Percentiles rank a stretch among this genome's conserved stretches.
phyloP scores from a whole-genome alignment of 2,329 filamentous ascomycete species.

The Phaeosphaeriaceae sp. region DNA sequence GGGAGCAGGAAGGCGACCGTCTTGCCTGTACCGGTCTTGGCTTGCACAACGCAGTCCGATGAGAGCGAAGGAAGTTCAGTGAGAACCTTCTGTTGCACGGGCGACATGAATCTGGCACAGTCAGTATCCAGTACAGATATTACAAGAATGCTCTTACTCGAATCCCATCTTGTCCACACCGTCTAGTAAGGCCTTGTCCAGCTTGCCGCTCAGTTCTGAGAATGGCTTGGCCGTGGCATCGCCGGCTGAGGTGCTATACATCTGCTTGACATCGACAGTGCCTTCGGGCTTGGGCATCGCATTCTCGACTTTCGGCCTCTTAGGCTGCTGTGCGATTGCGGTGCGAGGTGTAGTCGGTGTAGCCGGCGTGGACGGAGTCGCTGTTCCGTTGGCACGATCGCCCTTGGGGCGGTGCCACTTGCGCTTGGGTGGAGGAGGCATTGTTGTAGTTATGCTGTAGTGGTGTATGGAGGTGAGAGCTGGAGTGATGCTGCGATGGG shows the following conservation, averaged over 20 bases:
- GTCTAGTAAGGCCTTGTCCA: slow-evolving; percentile 37
- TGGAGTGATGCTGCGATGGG: slow-evolving; percentile 13
- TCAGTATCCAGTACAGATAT: slow-evolving; percentile 10
- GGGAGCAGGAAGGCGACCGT: slow-evolving; percentile 59
- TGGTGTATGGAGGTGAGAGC: slow-evolving; percentile 17
- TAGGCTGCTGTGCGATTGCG: slow-evolving; percentile 28
- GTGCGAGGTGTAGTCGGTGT: slow-evolving; percentile 18
- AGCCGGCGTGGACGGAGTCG: slow-evolving; percentile 4
- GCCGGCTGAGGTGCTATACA: slow-evolving; percentile 32
- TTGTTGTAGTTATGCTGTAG: slow-evolving; percentile 22
- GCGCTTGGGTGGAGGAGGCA: slow-evolving; percentile 35
- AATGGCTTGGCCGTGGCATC: slow-evolving; percentile 33
- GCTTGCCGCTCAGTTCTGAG: slow-evolving; percentile 31
- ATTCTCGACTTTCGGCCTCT: slow-evolving; percentile 28
- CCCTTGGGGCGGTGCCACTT: slow-evolving; percentile 27
- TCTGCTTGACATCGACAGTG: slow-evolving; percentile 29
- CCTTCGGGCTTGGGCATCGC: slow-evolving; percentile 8
- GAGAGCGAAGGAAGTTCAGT: slow-evolving; percentile 57
- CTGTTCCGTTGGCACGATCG: slow-evolving; percentile 8
- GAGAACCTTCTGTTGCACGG: slow-evolving; percentile 62
- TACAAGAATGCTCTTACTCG: slow-evolving; percentile 29
- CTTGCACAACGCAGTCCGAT: slow-evolving; percentile 62
- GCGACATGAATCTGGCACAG: slow-evolving; percentile 54
- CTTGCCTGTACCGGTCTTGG: slow-evolving; percentile 60
- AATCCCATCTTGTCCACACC: slow-evolving; percentile 48